phyloP scores from a whole-genome alignment of 2,329 filamentous ascomycete genomes.

The Blastomyces parvus region DNA sequence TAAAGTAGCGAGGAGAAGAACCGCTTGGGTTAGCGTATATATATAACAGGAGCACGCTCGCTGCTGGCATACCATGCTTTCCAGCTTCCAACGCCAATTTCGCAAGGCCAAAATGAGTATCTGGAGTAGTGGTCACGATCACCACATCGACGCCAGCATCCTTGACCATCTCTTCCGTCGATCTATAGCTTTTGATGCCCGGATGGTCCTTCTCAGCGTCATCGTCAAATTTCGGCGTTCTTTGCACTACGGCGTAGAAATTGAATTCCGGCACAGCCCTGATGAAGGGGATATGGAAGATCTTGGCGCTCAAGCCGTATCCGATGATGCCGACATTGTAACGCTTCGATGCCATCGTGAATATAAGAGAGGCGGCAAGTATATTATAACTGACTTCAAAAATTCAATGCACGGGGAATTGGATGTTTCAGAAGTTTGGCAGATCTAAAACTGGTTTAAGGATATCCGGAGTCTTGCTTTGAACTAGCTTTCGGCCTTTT shows the following conservation, averaged over 20 bases:
- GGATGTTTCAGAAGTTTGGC: not conserved
- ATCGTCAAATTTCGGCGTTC: conserved; percentile 53
- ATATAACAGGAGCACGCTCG: not conserved
- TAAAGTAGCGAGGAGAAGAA: not conserved
- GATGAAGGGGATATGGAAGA: conserved; percentile 78
- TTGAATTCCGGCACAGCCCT: conserved; percentile 52
- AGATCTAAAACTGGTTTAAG: not conserved
- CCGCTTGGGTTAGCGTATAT: not conserved
- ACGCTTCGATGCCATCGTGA: conserved; percentile 34
- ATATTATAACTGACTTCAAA: not conserved
- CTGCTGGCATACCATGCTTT: conserved; percentile 48
- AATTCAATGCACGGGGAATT: not conserved
- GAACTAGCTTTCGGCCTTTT: not conserved
- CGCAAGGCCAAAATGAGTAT: conserved; percentile 58
- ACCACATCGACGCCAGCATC: conserved; percentile 60
- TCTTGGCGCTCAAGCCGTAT: conserved; percentile 59
- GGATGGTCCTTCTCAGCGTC: conserved; percentile 63
- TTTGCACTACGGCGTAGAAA: conserved; percentile 67
- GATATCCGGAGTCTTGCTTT: not conserved
- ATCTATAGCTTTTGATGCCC: conserved; percentile 53
- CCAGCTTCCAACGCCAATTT: conserved; percentile 56
- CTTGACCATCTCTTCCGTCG: conserved; percentile 52
- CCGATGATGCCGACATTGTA: conserved; percentile 52
- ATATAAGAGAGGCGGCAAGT: not conserved
- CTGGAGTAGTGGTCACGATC: conserved; percentile 61